Percentiles rank a stretch among this genome's conserved stretches.
Conservation (phyloP, 2,329 filamentous ascomycete species). For the Pseudomassariella vexata region DNA sequence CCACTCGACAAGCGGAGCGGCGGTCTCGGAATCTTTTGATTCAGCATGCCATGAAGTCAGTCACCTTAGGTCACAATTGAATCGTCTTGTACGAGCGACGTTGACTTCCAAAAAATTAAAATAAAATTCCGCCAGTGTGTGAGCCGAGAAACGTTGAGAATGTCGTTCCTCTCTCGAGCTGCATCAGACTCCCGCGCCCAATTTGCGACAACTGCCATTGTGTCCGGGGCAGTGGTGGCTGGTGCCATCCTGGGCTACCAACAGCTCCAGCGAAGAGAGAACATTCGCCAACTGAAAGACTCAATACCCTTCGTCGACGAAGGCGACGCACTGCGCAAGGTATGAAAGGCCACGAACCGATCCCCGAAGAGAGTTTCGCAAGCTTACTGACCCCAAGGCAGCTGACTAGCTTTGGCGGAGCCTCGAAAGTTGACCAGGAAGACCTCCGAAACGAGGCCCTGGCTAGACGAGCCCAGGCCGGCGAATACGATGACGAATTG, state of each 20-base stretch:
- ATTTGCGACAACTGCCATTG: slow-evolving; percentile 64
- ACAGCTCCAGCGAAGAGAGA: slow-evolving; percentile 47
- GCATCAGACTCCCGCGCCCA: slow-evolving; percentile 48
- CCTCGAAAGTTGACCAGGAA: slow-evolving; percentile 50
- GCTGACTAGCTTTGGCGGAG: slow-evolving; percentile 57
- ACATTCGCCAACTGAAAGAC: slow-evolving; percentile 51
- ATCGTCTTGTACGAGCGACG: no score
- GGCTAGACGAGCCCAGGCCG: slow-evolving; percentile 53
- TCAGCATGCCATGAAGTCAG: no score
- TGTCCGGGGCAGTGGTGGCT: slow-evolving; percentile 56
- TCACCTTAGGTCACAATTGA: no score
- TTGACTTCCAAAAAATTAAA: no score
- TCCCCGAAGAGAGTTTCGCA: background rate
- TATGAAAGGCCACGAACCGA: slow-evolving; percentile 14
- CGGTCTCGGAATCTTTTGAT: no score
- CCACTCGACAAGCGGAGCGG: no score
- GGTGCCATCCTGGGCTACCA: slow-evolving; percentile 59
- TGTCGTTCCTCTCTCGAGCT: slow-evolving; percentile 37
- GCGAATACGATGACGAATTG: slow-evolving; percentile 68
- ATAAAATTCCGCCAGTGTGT: no score
- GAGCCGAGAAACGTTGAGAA: no score
- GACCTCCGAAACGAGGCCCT: slow-evolving; percentile 54
- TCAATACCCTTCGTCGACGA: slow-evolving; percentile 44
- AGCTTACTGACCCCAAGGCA: slow-evolving; percentile 25
- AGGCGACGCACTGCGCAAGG: slow-evolving; percentile 29